A percentile compares a stretch with the other conserved stretches of the same genome.
These are phyloP conservation scores for Penicillium palitans DNA, from an alignment of 2,329 filamentous ascomycete genomes.

Conservation along the genomic window DNA sequence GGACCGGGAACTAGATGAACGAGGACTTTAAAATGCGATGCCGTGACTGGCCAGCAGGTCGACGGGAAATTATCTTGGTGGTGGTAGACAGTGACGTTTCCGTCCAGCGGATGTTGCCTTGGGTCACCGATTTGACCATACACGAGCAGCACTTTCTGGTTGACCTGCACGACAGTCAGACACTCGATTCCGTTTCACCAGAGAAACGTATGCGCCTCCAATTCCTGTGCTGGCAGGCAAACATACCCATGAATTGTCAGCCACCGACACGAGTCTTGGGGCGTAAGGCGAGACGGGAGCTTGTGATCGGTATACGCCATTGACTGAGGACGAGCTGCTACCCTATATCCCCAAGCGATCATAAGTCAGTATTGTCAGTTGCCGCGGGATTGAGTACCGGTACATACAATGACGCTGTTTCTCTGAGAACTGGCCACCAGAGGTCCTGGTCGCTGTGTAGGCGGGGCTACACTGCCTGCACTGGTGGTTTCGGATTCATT, in stretches of 20 bases:
- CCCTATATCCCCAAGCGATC: constrained; percentile 31
- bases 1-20: constrained; percentile 88
- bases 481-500: constrained; percentile 53
- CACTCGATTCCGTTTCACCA: not conserved
- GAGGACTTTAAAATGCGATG: constrained; percentile 88
- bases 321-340: constrained; percentile 35
- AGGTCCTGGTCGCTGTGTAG: constrained; percentile 50
- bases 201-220: not conserved
- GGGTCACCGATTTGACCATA: constrained; percentile 79
- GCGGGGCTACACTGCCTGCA: constrained; percentile 34
- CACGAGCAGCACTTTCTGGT: constrained; percentile 84
- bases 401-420: constrained; percentile 46
- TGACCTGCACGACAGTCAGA: constrained; percentile 61
- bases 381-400: not conserved
- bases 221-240: not conserved
- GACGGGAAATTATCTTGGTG: constrained; percentile 83
- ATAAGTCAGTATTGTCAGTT: constrained; percentile 7
- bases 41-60: constrained; percentile 80
- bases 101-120: constrained; percentile 68
- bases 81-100: constrained; percentile 74
- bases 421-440: constrained; percentile 42
- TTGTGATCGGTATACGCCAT: constrained; percentile 49
- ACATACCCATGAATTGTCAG: constrained; percentile 81
- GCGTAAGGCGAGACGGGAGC: constrained; percentile 74
- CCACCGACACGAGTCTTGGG: constrained; percentile 74